phyloP scores from a whole-genome alignment of 148 eudicot species.

The Persicaria maculosa region DNA sequence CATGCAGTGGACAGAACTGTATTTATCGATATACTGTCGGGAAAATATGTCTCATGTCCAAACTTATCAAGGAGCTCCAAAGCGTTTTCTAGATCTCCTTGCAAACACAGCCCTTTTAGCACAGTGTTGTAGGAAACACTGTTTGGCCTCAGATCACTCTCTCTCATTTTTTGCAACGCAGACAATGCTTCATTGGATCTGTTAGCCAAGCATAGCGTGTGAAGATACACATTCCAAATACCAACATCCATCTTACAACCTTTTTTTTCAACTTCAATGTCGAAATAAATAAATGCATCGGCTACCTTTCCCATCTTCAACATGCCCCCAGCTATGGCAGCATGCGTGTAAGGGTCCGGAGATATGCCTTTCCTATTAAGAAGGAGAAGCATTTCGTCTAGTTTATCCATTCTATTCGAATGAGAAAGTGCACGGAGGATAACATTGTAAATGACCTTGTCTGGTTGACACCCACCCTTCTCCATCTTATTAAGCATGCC shows the following conservation, averaged over 20 bases:
- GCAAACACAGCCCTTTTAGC: slow-evolving; percentile 37
- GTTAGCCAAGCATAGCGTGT: slow-evolving; percentile 31
- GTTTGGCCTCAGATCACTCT: slow-evolving; percentile 35
- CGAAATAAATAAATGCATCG: slow-evolving; percentile 27
- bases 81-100: slow-evolving; percentile 29
- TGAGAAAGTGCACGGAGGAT: slow-evolving; percentile 43
- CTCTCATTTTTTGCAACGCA: slow-evolving; percentile 19
- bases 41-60: slow-evolving; percentile 28
- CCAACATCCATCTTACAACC: slow-evolving; percentile 33
- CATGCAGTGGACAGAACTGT: slow-evolving; percentile 51
- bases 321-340: slow-evolving; percentile 60
- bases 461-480: slow-evolving; percentile 40
- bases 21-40: slow-evolving; percentile 45
- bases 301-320: slow-evolving; percentile 38
- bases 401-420: slow-evolving; percentile 24
- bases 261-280: slow-evolving; percentile 19
- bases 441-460: slow-evolving; percentile 42
- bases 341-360: slow-evolving; percentile 39
- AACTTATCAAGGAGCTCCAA: slow-evolving; percentile 28
- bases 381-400: slow-evolving; percentile 21
- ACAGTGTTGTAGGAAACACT: slow-evolving; percentile 36
- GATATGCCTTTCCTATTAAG: slow-evolving; percentile 33
- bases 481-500: slow-evolving; percentile 43
- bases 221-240: slow-evolving; percentile 41
- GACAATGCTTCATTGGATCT: slow-evolving; percentile 34